phyloP scores from a whole-genome alignment of 2,329 filamentous ascomycete species.

The Paraphaeosphaeria minitans region DNA sequence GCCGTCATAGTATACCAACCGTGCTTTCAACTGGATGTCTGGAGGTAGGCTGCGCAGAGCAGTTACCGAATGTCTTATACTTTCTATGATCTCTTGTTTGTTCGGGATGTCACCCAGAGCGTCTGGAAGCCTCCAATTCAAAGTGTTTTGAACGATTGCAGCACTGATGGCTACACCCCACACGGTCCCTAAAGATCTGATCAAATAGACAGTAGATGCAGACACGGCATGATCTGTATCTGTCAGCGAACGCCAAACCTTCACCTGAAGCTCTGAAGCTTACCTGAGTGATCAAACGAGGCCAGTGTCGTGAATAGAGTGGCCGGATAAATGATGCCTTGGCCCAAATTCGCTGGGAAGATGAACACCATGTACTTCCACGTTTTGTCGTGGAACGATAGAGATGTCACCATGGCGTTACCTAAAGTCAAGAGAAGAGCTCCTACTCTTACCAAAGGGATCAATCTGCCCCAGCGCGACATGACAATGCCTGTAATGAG shows the following conservation, averaged over 20 bases:
- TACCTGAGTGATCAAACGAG: constrained; percentile 66
- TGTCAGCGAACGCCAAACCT: not conserved
- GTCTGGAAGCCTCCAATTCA: constrained; percentile 59
- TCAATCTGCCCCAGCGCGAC: constrained; percentile 54
- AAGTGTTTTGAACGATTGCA: constrained; percentile 66
- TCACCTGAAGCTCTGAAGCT: constrained; percentile 19
- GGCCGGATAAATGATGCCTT: constrained; percentile 54
- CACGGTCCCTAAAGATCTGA: constrained; percentile 66
- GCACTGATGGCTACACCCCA: constrained; percentile 69
- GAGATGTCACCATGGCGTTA: constrained; percentile 48
- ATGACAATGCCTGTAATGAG: constrained; percentile 53
- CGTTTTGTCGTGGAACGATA: constrained; percentile 49
- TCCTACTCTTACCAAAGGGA: constrained; percentile 48
- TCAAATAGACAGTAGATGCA: constrained; percentile 66
- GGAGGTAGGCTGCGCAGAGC: constrained; percentile 60
- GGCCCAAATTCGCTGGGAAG: constrained; percentile 54
- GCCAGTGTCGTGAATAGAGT: constrained; percentile 67
- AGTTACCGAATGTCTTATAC: constrained; percentile 66
- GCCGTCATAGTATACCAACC: constrained; percentile 65
- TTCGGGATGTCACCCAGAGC: constrained; percentile 62
- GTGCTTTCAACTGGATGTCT: constrained; percentile 61
- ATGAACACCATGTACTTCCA: constrained; percentile 55
- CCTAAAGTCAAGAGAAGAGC: constrained; percentile 52
- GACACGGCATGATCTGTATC: constrained; percentile 64
- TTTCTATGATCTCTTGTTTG: constrained; percentile 66